These are phyloP conservation scores for Colletotrichum kahawae DNA, from an alignment of 2,329 filamentous ascomycete species.

Conservation along the genomic window DNA sequence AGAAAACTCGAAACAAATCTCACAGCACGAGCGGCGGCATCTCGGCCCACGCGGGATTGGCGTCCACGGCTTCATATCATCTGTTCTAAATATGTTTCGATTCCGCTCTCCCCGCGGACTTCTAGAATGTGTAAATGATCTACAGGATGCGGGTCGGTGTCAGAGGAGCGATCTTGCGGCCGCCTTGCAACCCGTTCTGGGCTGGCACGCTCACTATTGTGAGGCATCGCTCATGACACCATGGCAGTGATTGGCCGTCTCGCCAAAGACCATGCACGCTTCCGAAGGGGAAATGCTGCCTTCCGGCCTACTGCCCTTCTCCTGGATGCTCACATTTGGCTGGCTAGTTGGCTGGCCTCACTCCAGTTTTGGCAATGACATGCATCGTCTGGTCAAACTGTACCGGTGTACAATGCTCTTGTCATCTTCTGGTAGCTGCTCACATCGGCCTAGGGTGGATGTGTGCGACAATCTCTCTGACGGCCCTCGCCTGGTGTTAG, in stretches of 20 bases:
- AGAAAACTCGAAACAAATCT: slow-evolving; percentile 3
- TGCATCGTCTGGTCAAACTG: background rate
- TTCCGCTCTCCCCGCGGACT: background rate
- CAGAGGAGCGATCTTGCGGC: slow-evolving; percentile 1
- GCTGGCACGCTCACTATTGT: background rate
- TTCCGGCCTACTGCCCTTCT: background rate
- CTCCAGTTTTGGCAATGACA: slow-evolving; percentile 9
- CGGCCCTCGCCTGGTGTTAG: background rate
- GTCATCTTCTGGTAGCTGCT: background rate
- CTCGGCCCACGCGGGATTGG: slow-evolving; percentile 3
- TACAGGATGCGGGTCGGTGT: background rate
- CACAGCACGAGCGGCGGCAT: background rate
- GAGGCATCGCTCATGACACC: background rate
- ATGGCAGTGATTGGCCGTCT: slow-evolving; percentile 11
- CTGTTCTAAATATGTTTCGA: slow-evolving; percentile 6
- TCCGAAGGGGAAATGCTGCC: slow-evolving; percentile 13
- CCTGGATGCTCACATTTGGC: background rate
- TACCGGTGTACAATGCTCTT: slow-evolving; percentile 5
- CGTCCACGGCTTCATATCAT: background rate
- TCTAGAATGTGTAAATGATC: slow-evolving; percentile 14
- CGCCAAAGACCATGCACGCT: slow-evolving; percentile 18
- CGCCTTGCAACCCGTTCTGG: background rate
- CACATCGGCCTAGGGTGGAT: background rate
- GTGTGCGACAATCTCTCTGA: slow-evolving; percentile 6
- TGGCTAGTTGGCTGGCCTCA: slow-evolving; percentile 2